Percentiles rank a stretch among this genome's conserved stretches.
These are phyloP conservation scores for Mycena vulgaris DNA, from an alignment of 768 basidiomycete genomes.

Conservation along the genomic window DNA sequence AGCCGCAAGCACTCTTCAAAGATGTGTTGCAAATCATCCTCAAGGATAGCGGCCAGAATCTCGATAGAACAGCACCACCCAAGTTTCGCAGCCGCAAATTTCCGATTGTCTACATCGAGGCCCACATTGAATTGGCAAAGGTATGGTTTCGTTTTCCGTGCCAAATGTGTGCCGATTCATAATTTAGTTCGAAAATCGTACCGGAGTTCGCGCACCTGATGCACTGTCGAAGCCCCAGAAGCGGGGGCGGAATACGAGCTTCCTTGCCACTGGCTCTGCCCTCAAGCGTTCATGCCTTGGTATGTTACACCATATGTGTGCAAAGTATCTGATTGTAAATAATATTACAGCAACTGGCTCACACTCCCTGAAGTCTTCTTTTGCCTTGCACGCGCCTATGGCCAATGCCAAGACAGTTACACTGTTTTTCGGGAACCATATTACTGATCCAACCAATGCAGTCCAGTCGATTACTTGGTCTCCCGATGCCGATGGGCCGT, in stretches of 20 bases:
- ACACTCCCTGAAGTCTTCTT: background rate
- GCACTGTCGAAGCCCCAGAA: background rate
- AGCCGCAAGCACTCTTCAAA: too few relatives aligned
- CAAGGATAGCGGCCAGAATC: background rate
- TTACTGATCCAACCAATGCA: background rate
- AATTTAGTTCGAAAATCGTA: background rate
- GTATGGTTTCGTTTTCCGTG: background rate
- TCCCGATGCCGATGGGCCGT: background rate
- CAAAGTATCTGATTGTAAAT: background rate
- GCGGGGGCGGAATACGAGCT: background rate
- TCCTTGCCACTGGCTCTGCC: background rate
- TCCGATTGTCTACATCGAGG: background rate
- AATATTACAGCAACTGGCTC: background rate
- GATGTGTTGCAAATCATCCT: background rate
- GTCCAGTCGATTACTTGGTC: background rate
- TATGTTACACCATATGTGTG: background rate
- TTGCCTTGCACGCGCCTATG: background rate
- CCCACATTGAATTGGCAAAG: constrained; percentile 2
- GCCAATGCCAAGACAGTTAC: background rate
- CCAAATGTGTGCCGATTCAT: background rate
- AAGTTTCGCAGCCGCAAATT: constrained; percentile 12
- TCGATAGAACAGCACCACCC: background rate
- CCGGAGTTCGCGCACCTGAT: background rate
- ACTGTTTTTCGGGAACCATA: background rate
- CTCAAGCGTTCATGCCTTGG: background rate